Base-by-base conservation (phyloP, 495 filamentous ascomycete species). In the Cairneyella variabilis region DNA sequence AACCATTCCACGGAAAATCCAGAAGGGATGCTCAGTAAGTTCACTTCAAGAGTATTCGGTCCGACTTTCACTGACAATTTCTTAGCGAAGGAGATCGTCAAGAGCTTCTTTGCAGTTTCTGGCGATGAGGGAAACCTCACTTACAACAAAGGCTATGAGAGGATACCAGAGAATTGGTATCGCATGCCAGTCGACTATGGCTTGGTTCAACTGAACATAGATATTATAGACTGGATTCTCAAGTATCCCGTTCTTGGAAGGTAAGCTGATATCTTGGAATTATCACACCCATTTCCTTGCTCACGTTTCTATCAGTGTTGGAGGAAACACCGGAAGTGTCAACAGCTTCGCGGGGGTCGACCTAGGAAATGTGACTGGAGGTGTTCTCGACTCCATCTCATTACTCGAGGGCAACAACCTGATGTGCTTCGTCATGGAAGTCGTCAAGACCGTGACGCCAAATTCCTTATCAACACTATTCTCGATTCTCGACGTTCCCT, bases 101-200 rank as follows among this genome's bases (percentile, higher is more conserved):
- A 66, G 17, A 69, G 66, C 39, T 75, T 77, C 53, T 76, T 66
- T 53, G 70, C 60, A 0, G 65, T 79, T 28, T 64, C 60, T 36
- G 62, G 62, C 22, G 64, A 67, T 14, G 28, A 51, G 8, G 68
- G 66, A 14, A 61, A 65, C 21, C 56, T 76, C 18, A 67, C 60
- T 1, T 76, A 75, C 54, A 69, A 59, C 5, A 61, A 69, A 34
- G 77, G 77, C 12, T 70, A 74, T 61, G 77, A 80, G 44, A 61
- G 66, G 16, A 79, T 79, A 32, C 80, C 81, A 0, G 68, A 78
- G 21, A 85, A 84, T 56, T 83, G 78, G 79, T 83, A 83, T 66
- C 77, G 74, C 34, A 71, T 73, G 3, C 64, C 71, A 17, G 51
- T 66, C 0, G 72, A 73, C 46, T 68, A 71, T 42, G 66, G 64